Evolutionary conservation across 768 basidiomycete species (phyloP).

Genomic region (Gyrodon lividus): DNA sequence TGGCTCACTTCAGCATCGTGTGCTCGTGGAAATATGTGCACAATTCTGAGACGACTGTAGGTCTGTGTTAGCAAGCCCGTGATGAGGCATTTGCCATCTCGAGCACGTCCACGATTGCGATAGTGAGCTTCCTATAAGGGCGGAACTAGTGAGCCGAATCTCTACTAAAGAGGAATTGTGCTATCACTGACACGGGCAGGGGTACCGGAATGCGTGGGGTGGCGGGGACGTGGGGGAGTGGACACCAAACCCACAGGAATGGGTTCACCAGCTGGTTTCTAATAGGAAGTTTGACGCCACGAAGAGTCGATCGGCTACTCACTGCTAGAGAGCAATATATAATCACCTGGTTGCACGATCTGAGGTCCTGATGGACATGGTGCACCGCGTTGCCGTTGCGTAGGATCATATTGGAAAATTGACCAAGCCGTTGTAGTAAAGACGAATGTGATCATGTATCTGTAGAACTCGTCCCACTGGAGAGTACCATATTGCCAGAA

Average conservation of each 20-base stretch:
- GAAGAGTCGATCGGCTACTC: not conserved
- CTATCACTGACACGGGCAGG: not conserved
- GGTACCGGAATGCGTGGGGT: not conserved
- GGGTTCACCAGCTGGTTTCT: not conserved
- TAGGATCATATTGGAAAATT: not conserved
- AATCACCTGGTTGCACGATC: not conserved
- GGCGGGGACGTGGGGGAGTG: not conserved
- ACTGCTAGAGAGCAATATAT: not conserved
- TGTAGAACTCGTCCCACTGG: conserved; percentile 1
- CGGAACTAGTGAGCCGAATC: not conserved
- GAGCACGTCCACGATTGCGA: not conserved
- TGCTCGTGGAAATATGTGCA: conserved; percentile 23
- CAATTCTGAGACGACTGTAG: conserved; percentile 1
- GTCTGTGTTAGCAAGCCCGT: not conserved
- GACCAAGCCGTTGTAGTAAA: not conserved
- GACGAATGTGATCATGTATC: not conserved
- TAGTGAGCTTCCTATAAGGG: not conserved
- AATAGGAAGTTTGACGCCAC: not conserved
- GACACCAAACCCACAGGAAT: not conserved
- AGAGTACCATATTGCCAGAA: conserved; percentile 1
- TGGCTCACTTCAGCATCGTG: conserved; percentile 25
- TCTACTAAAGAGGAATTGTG: not conserved
- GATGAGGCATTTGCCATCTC: not conserved
- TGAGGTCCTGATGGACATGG: not conserved
- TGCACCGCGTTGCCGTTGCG: not conserved